Evolutionary conservation across 2,329 filamentous ascomycete species (phyloP), one percentile per base, ranked within the genome.

Genomic region (Decorospora gaudefroyi): DNA sequence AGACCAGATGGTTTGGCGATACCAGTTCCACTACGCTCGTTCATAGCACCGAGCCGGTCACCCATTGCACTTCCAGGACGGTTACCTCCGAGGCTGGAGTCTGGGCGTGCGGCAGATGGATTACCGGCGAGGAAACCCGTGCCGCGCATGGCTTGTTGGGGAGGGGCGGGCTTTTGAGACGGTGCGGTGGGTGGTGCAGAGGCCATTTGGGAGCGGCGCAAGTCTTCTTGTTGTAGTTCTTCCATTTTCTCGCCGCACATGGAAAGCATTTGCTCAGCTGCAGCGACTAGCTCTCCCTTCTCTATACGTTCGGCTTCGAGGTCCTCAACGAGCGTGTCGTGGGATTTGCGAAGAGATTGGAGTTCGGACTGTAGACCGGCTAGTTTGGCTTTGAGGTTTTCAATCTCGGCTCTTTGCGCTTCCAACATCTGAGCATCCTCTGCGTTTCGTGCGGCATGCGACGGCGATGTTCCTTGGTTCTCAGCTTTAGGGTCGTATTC

Each of bases 211-310:
- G 81, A 85, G 55, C 77, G 78, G 46, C 79, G 69, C 58, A 82
- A 76, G 18, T 64, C 69, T 61, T 65, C 70, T 58, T 62, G 68
- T 57, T 61, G 65, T 51, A 57, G 59, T 52, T 62, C 63, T 32
- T 68, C 66, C 61, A 66, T 70, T 32, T 72, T 72, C 46, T 75
- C 71, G 16, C 72, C 68, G 49, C 78, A 78, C 72, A 92, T 83
- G 37, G 77, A 76, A 72, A 93, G 85, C 84, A 93, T 87, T 74
- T 93, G 88, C 68, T 93, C 88, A 1, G 89, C 88, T 4, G 90
- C 80, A 42, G 84, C 81, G 23, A 93, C 88, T 26, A 93, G 76
- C 72, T 92, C 88, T 39, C 87, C 86, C 76, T 93, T 92, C 72
- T 93, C 88, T 13, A 90, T 80, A 5, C 88, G 79, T 72, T 93